Evolutionary conservation across 169 alveolate species (phyloP), one percentile per base, ranked within the genome.

Genomic region (Perkinsus chesapeaki): DNA sequence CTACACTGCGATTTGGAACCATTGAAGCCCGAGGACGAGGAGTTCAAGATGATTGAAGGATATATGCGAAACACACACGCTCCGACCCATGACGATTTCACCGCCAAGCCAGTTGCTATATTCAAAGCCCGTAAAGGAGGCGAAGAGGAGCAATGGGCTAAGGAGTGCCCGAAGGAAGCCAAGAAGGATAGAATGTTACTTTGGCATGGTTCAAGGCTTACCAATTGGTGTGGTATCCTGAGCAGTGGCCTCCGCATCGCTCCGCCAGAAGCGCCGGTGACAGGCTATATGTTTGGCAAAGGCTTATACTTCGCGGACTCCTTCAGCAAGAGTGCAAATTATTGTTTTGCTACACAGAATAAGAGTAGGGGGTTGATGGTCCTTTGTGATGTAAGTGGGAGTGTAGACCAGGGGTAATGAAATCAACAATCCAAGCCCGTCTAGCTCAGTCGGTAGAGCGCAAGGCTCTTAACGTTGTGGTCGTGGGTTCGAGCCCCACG

Each of bases 391-490:
- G 82, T 60, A 60, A 60, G 31, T 12, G 3, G 36, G n/a, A n/a
- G n/a, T n/a, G n/a, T n/a, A 23, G 82, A 60, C 27, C 82, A 60
- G 82, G 23, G 36, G 12, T 60, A 0, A 20, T 60, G 36, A 60
- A 60, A 34, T 60, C 27, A 20, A 23, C 12, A 0, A 1, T 20
- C 23, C 82, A 60, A 96, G 98, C 99, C 99, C 98, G 99, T 98
- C 98, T 98, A 98, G 99, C 99, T 98, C 99, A 98, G 99, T 98
- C 98, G 99, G 99, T 98, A 98, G 99, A 98, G 99, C 99, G 99
- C 99, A 97, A 97, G 99, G 97, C 99, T 98, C 99, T 98, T 98
- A 98, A 98, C 97, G 99, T 97, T 97, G 99, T 98, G 99, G 99
- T 98, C 99, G 98, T 96, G 99, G 99, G 99, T 98, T 98, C 99